Evolutionary conservation across 208 protist species (phyloP), one percentile per base, ranked within the genome.

Genomic region (Strigomonas galati): DNA sequence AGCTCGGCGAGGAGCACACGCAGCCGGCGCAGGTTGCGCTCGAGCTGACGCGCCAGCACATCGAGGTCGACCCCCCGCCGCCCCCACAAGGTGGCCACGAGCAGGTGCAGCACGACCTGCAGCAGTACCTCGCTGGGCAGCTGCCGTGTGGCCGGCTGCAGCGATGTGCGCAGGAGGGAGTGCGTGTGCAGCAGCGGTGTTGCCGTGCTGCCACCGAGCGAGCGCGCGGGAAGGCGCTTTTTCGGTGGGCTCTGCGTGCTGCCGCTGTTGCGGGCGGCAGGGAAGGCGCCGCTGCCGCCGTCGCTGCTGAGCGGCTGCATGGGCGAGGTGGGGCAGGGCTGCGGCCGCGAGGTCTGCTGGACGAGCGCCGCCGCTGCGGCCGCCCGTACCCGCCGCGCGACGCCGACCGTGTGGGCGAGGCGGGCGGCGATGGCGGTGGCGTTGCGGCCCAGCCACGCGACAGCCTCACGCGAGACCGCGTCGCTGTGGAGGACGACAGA

Each of bases 11-110:
- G 74, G 14, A 94, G 82, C 6, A 79, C 69, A 5, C 69, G 77
- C 40, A 94, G 75, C 1, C 84, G 85, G 12, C 85, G 83, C 44
- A 94, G 76, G 59, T 89, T 87, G 51, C 84, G 76, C 71, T 94
- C 89, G n/a, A 92, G 70, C 49, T 83, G 67, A 0, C 79, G 79
- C 43, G 89, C 51, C 23, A 92, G 66, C 54, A 72, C 81, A 23
- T 92, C 89, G 35, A 88, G 70, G 43, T 84, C 82, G 5, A 85
- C 66, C 0, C 84, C 78, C 48, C 71, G 53, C n/a, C 65, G 74
- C 3, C 84, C 84, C 87, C 87, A 94, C 35, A 77, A 79, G 49
- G 91, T 60, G 10, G 71, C 82, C 35, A 94, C 73, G 9, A 85
- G 30, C 65, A 89, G 84, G 62, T 94, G 87, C 51, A 91, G 63